Percentiles rank a stretch among this genome's conserved stretches.
These are phyloP conservation scores for Chytriomyces sp. DNA, from an alignment of 192 early-diverging fungal genomes.

Conservation along the genomic window DNA sequence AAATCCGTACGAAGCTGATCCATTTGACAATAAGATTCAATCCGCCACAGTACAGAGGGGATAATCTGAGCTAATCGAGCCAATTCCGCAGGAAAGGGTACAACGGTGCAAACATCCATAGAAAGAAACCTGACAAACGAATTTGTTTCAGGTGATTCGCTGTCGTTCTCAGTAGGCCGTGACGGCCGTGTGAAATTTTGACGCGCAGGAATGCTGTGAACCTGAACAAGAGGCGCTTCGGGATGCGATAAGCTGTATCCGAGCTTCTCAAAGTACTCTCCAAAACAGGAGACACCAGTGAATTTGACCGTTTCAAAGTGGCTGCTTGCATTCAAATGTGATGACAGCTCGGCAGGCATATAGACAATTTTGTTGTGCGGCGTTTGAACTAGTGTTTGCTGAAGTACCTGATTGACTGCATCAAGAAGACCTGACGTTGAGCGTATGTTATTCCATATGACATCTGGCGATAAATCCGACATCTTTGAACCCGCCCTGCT, in stretches of 20 bases:
- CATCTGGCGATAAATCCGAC: too few relatives aligned
- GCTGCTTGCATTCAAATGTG: slow-evolving; percentile 15
- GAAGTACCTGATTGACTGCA: slow-evolving; percentile 34
- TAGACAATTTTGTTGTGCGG: slow-evolving; percentile 47
- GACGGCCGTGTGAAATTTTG: slow-evolving; percentile 23
- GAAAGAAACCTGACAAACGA: slow-evolving; percentile 23
- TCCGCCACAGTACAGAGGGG: slow-evolving; percentile 46
- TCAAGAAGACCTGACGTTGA: background rate
- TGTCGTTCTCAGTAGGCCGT: background rate
- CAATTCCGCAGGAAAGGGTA: slow-evolving; percentile 44
- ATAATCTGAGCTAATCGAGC: slow-evolving; percentile 31
- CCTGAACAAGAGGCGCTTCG: slow-evolving; percentile 38
- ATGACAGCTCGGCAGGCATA: slow-evolving; percentile 3
- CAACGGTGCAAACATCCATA: slow-evolving; percentile 41
- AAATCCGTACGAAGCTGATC: slow-evolving; percentile 36
- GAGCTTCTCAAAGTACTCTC: slow-evolving; percentile 36
- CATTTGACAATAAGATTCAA: slow-evolving; percentile 39
- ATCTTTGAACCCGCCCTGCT: too few relatives aligned
- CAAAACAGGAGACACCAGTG: slow-evolving; percentile 27
- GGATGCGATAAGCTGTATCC: slow-evolving; percentile 45
- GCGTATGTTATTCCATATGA: background rate
- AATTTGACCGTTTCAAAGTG: slow-evolving; percentile 31
- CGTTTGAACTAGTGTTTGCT: slow-evolving; percentile 39
- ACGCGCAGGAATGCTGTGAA: slow-evolving; percentile 18
- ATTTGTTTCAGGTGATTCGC: background rate